Base-by-base conservation (phyloP, 2,329 filamentous ascomycete species). In the Trichophyton equinum region DNA sequence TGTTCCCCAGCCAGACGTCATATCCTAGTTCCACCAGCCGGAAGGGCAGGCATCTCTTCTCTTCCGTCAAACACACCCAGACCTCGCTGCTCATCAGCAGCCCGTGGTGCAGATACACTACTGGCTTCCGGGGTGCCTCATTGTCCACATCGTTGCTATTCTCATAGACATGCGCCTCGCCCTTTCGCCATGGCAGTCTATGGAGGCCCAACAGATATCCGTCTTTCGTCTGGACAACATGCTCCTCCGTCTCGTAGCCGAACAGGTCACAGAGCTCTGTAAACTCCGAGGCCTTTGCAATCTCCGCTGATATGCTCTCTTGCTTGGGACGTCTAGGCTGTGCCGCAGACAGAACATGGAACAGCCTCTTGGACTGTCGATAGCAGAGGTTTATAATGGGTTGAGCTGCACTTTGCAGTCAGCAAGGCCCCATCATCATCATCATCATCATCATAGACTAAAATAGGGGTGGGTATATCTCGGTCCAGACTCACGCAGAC, bases 71-170 rank as follows among this genome's bases (percentile, higher is more conserved):
- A 70, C 90, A 95, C 7, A 97, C 89, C 94, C 94, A 99, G 38
- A 99, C 92, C 74, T 99, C 94, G 68, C 91, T 96, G 75, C 96
- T 97, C 94, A 99, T 99, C 70, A 99, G 82, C 62, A 99, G 81
- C 7, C 92, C 94, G 74, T 99, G 94, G 70, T 99, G 94, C 65
- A 99, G 78, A 72, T 97, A 99, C 5, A 94, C 85, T 57, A 97
- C 89, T 67, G 86, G 88, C 77, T 96, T 96, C 74, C 81, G 82
- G 30, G 88, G 67, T 68, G 85, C 86, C 40, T 81, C 79, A 0
- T 80, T 79, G 0, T 79, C 77, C 8, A 30, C 22, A 53, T 53
- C 49, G 22, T 53, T 53, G 0, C 87, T 87, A 6, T 58, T 96
- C 68, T 96, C 87, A 64, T 83, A 83, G 60, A 80, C 76, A n/a